Evolutionary conservation across 371 early-diverging fungal genomes (phyloP).

Genomic region (Saksenaea oblongispora): DNA sequence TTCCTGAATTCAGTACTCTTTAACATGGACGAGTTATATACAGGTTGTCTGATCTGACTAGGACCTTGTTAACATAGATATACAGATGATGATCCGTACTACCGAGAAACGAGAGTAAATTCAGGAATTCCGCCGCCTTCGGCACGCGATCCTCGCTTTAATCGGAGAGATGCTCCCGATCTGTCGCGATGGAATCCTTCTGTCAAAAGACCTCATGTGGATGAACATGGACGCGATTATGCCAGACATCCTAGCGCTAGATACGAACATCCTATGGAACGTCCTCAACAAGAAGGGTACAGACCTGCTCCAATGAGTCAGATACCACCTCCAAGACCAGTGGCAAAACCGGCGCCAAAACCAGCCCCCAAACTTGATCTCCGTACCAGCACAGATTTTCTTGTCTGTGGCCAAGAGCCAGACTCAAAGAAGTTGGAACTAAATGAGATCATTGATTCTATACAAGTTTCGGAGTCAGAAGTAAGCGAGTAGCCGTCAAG

Average conservation of each 20-base stretch:
- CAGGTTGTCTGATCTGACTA: constrained; percentile 7
- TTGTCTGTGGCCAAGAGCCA: constrained; percentile 26
- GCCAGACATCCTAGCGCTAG: constrained; percentile 2
- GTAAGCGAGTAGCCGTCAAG: background rate
- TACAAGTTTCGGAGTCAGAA: constrained; percentile 10
- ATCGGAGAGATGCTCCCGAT: constrained; percentile 11
- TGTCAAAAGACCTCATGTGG: constrained; percentile 24
- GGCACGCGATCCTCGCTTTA: constrained; percentile 24
- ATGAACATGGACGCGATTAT: constrained; percentile 14
- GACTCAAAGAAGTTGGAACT: constrained; percentile 12
- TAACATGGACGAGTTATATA: constrained; percentile 12
- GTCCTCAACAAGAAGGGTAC: constrained; percentile 16
- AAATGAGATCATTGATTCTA: constrained; percentile 4
- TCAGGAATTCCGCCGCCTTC: constrained; percentile 69
- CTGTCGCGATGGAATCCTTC: constrained; percentile 30
- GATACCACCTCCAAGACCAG: constrained; percentile 3
- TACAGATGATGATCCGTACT: constrained; percentile 61
- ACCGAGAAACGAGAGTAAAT: constrained; percentile 51
- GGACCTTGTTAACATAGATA: background rate
- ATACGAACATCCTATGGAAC: background rate
- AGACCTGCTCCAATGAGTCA: constrained; percentile 7
- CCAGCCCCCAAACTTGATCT: constrained; percentile 24
- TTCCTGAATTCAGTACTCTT: background rate
- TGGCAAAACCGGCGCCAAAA: constrained; percentile 14
- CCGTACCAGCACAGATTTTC: constrained; percentile 38